Conservation (phyloP, 805 yeast genomes). For the Tetrapisispora fleetii region DNA sequence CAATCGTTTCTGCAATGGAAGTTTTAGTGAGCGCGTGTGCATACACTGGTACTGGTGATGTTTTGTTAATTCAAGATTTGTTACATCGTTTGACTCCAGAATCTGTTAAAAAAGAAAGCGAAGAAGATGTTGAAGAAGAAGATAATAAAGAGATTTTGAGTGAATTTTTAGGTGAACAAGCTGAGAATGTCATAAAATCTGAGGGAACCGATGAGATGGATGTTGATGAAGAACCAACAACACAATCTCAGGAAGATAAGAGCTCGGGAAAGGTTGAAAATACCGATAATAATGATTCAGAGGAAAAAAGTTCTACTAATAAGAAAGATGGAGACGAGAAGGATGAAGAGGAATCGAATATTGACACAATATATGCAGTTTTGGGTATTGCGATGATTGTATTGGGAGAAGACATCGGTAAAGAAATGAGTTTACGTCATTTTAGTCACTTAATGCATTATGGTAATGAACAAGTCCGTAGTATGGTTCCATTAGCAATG, state of each 20-base stretch:
- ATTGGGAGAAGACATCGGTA: constrained; percentile 97
- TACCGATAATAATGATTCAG: constrained; percentile 27
- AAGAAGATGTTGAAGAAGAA: constrained; percentile 40
- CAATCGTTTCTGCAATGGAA: constrained; percentile 79
- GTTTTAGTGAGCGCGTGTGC: constrained; percentile 88
- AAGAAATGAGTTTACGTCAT: constrained; percentile 94
- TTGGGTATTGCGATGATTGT: constrained; percentile 90
- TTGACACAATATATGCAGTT: constrained; percentile 69
- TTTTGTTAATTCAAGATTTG: constrained; percentile 82
- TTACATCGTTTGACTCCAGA: constrained; percentile 74
- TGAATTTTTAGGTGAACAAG: constrained; percentile 27
- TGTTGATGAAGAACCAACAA: constrained; percentile 18
- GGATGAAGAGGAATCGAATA: constrained; percentile 27
- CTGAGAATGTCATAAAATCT: constrained; percentile 21
- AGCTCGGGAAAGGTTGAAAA: constrained; percentile 42
- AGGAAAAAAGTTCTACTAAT: constrained; percentile 22
- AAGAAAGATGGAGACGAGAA: constrained; percentile 19
- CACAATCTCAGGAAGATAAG: constrained; percentile 22
- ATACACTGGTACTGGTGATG: constrained; percentile 96
- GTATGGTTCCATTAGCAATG: constrained; percentile 98
- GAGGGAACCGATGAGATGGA: constrained; percentile 13
- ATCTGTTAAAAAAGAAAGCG: constrained; percentile 47
- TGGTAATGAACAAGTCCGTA: constrained; percentile 81
- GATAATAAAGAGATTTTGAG: constrained; percentile 18
- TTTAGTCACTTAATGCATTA: constrained; percentile 97